Percentiles rank a stretch among this genome's conserved stretches.
Evolutionary conservation across 495 filamentous ascomycete genomes (phyloP).

Genomic region (Talaromyces stipitatus): DNA sequence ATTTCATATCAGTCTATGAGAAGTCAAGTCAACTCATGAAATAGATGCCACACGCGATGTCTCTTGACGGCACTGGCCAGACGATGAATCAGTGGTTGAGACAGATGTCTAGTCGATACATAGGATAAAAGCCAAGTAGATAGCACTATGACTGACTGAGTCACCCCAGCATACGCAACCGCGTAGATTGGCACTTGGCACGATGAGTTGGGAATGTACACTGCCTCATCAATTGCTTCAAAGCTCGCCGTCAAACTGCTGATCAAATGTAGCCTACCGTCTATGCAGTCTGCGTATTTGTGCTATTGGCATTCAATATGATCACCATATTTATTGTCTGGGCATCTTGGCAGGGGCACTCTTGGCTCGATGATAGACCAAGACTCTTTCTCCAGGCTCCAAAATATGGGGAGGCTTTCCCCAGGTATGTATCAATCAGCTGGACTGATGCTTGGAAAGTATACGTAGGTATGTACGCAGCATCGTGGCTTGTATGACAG

Average conservation of each 20-base stretch:
- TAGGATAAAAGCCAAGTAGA: neutral
- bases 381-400: neutral
- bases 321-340: constrained; percentile 4
- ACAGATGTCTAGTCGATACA: too few species aligned
- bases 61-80: neutral
- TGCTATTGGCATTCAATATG: neutral
- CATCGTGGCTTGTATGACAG: neutral
- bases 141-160: too few species aligned
- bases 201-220: neutral
- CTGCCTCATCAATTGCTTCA: neutral
- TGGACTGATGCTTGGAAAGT: neutral
- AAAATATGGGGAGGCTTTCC: neutral
- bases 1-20: neutral
- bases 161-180: neutral
- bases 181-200: neutral
- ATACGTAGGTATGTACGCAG: neutral
- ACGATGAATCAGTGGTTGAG: neutral
- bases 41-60: neutral
- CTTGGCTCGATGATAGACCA: neutral
- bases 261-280: too few species aligned
- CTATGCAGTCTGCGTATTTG: neutral
- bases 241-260: too few species aligned
- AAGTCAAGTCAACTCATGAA: neutral
- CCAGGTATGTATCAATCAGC: neutral
- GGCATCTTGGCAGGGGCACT: constrained; percentile 1